Evolutionary conservation across 345 rosid species (phyloP), one percentile per base, ranked within the genome.

Genomic region (Pugionium cornutum): DNA sequence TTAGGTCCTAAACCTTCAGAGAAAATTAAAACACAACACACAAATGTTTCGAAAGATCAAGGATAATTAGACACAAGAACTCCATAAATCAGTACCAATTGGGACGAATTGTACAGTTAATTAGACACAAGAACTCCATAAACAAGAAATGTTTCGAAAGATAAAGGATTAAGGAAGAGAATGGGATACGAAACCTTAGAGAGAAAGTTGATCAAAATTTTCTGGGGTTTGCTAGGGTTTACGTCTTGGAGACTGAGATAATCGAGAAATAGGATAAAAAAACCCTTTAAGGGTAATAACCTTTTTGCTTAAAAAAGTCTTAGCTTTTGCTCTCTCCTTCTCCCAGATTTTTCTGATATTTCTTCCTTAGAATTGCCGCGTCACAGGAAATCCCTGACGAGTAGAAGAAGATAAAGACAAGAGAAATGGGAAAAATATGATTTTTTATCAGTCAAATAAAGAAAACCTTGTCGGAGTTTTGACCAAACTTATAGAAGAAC

Each of bases 311-410:
- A 33, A 46, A 67, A 47, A 67, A 52, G 6, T 37, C 5, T 40
- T 40, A 7, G 10, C n/a, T 54, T 53, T 31, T 54, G 6, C 26
- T 69, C 40, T 52, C 43, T 8, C 27, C 34, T 58, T 56, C 46
- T 69, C 25, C 42, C 6, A 27, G 32, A 34, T 30, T 36, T 36
- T 36, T 7, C 64, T 46, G 66, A 18, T 18, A 18, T 18, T 32
- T 55, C 52, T 11, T 35, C 43, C 45, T 49, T 5, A 45, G 45
- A 10, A 33, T 72, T 65, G 76, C 76, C 71, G 76, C 76, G 76
- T 72, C 58, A 65, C 71, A 65, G 61, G 60, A 70, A 56, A 56
- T 18, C 18, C 18, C 18, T 18, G 71, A 58, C 62, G 41, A 65
- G 67, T 59, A 44, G 72, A 39, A 36, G 34, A 35, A 48, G 62